phyloP scores from a whole-genome alignment of 768 basidiomycete genomes.

The Auricularia auricula-judae region DNA sequence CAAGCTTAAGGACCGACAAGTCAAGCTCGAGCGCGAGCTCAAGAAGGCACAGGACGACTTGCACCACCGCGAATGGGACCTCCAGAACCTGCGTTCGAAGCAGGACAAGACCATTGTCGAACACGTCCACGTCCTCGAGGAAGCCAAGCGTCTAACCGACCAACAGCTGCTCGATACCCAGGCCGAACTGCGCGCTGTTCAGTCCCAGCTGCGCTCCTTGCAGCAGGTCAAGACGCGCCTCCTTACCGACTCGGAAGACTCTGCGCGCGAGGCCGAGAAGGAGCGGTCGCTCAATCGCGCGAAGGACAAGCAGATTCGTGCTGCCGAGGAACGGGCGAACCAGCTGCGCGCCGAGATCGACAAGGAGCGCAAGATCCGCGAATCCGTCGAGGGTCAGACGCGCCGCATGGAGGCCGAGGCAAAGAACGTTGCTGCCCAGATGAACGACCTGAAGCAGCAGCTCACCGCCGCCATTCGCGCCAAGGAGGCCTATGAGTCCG shows the following conservation, averaged over 20 bases:
- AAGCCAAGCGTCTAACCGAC: slow-evolving; percentile 91
- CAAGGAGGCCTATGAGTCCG: slow-evolving; percentile 54
- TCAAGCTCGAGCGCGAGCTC: slow-evolving; percentile 68
- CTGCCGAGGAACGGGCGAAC: slow-evolving; percentile 49
- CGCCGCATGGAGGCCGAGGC: slow-evolving; percentile 53
- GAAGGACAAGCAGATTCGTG: slow-evolving; percentile 55
- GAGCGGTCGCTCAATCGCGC: slow-evolving; percentile 54
- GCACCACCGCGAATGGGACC: slow-evolving; percentile 73
- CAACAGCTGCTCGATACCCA: slow-evolving; percentile 78
- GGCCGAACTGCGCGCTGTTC: slow-evolving; percentile 62
- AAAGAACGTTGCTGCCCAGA: slow-evolving; percentile 41
- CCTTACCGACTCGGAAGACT: slow-evolving; percentile 73
- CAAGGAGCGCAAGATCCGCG: slow-evolving; percentile 53
- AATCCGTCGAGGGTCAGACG: slow-evolving; percentile 51
- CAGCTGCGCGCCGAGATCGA: slow-evolving; percentile 52
- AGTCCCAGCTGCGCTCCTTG: slow-evolving; percentile 70
- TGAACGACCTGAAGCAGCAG: slow-evolving; percentile 44
- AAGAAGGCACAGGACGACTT: slow-evolving; percentile 73
- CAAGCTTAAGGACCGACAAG: slow-evolving; percentile 54
- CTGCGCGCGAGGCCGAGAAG: slow-evolving; percentile 58
- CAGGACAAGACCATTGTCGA: slow-evolving; percentile 99
- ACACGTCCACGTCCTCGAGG: slow-evolving; percentile 91
- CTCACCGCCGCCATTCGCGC: slow-evolving; percentile 43
- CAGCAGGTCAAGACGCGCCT: slow-evolving; percentile 71
- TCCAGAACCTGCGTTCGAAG: slow-evolving; percentile 72